Conservation (phyloP, 306 rosid species). For the Mimosa pudica region DNA sequence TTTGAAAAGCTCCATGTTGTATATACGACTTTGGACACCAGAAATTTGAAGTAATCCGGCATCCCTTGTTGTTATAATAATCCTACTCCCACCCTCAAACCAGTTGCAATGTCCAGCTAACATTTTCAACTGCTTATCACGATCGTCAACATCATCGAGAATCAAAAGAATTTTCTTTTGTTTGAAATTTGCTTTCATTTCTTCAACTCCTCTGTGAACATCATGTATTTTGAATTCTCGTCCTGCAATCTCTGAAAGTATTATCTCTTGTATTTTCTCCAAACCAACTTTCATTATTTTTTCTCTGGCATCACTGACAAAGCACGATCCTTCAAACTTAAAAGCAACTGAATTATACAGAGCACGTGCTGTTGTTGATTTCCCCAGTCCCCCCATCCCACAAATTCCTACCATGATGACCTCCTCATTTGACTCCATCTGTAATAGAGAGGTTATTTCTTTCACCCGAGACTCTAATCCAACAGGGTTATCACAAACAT, state of each 20-base stretch:
- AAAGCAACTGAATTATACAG: not conserved
- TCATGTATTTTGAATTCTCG: not conserved
- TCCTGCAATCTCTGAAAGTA: not conserved
- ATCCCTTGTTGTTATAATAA: too few species aligned
- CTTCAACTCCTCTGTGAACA: too few species aligned
- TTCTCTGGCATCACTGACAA: not conserved
- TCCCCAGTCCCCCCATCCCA: not conserved
- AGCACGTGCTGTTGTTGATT: not conserved
- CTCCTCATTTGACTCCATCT: not conserved
- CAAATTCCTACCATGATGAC: slow-evolving; percentile 9
- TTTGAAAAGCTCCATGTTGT: too few species aligned
- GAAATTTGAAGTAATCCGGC: too few species aligned
- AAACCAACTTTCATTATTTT: not conserved
- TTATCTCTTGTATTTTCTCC: not conserved
- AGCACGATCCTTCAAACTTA: not conserved
- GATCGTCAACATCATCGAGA: too few species aligned
- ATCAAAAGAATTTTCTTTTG: too few species aligned
- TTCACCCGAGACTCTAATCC: not conserved
- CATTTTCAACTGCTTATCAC: too few species aligned
- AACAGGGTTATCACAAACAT: not conserved
- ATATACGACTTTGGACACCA: too few species aligned
- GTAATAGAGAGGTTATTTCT: too few species aligned
- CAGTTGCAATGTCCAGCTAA: too few species aligned
- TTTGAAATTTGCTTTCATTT: too few species aligned
- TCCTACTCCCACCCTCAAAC: too few species aligned